Base-by-base conservation (phyloP, 345 rosid genomes). In the Dimocarpus longan region DNA sequence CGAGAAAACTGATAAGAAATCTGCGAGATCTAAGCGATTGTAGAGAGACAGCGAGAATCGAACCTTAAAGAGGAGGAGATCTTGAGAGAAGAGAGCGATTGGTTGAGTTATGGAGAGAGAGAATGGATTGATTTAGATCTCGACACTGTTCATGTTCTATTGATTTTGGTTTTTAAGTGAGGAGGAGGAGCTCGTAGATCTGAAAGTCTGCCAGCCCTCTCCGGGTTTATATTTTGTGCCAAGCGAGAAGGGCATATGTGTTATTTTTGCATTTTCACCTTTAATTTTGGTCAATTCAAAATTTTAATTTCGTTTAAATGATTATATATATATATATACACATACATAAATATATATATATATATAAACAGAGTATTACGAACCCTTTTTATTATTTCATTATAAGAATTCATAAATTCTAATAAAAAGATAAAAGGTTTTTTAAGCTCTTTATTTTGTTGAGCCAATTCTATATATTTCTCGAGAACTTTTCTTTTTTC, bases 61-160 rank as follows among this genome's bases (percentile, higher is more conserved):
- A 81, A 86, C 87, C 89, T 86, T 40, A 46, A 57, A 15, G 65
- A 59, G 37, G 39, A 42, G 22, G 77, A 82, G 84, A 80, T 81
- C 84, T 66, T 42, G 22, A 15, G 40, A 44, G 69, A 62, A 60
- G 76, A 24, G 71, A 75, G 65, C 63, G 62, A 19, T 60, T 15
- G 69, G 56, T 76, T 3, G 70, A 80, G 79, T 80, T 56, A 76
- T 46, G 79, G 68, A 56, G 80, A 50, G 67, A 22, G 0, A 39
- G 77, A 11, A 46, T 75, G 78, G 68, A 52, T 43, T 54, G 74
- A 81, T 76, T 68, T 73, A 83, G 81, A 83, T 83, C 84, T 79
- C 69, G 63, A 37, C 24, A 60, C 74, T 6, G 28, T 10, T 68
- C 10, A 68, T 68, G 2, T 3, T 42, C 16, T 66, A 2, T 3